Percentiles rank a stretch among this genome's conserved stretches.
These are phyloP conservation scores for Dipodascus geniculatus DNA, from an alignment of 805 yeast genomes.

Conservation along the genomic window DNA sequence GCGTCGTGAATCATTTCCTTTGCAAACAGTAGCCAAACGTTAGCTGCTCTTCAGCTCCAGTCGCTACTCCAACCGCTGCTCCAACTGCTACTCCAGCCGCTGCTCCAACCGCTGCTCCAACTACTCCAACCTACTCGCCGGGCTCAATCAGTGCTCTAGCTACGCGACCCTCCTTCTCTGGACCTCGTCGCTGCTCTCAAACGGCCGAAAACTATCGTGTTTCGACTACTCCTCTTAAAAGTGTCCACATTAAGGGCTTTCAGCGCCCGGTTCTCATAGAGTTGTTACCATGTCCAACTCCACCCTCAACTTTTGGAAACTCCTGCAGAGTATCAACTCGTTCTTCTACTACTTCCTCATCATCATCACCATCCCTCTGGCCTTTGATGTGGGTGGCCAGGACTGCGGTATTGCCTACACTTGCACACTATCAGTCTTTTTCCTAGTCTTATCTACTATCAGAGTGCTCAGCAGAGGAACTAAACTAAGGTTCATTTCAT, in stretches of 20 bases:
- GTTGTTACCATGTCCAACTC: not conserved
- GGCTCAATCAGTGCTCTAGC: no score
- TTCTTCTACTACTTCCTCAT: constrained; percentile 51
- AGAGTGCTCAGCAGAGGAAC: constrained; percentile 39
- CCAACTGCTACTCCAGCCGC: no score
- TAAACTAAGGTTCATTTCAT: constrained; percentile 25
- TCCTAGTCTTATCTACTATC: constrained; percentile 61
- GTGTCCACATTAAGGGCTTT: not conserved
- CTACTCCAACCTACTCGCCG: no score
- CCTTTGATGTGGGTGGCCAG: constrained; percentile 89
- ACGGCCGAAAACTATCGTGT: no score
- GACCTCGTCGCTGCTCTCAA: no score
- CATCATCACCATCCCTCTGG: constrained; percentile 75
- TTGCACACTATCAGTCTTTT: constrained; percentile 55
- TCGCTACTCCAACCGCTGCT: no score
- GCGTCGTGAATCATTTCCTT: no score
- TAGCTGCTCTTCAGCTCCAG: no score
- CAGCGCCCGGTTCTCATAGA: not conserved
- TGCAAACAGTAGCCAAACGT: no score
- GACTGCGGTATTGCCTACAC: constrained; percentile 82
- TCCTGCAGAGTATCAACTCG: constrained; percentile 5
- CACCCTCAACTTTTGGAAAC: not conserved
- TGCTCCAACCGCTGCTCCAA: no score
- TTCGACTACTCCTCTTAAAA: no score
- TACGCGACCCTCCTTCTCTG: no score